phyloP scores from a whole-genome alignment of 805 yeast species.

The Saccharomycopsis oosterbeekiorum region DNA sequence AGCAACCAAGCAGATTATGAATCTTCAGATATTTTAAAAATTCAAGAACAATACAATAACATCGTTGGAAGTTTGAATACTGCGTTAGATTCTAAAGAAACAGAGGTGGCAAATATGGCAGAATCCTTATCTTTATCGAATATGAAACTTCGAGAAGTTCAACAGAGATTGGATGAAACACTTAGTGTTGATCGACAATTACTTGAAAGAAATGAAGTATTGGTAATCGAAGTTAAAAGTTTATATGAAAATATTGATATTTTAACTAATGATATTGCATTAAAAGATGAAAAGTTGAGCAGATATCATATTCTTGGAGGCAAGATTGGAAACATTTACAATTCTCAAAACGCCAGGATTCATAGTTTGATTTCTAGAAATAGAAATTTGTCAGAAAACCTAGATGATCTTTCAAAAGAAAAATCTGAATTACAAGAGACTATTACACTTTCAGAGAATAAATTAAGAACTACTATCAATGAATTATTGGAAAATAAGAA shows the following conservation, averaged over 20 bases:
- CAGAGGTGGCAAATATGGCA: slow-evolving; percentile 6
- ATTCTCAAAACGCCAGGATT: slow-evolving; percentile 16
- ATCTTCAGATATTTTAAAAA: slow-evolving; percentile 20
- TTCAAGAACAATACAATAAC: slow-evolving; percentile 19
- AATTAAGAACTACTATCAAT: slow-evolving; percentile 3
- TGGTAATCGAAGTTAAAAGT: slow-evolving; percentile 19
- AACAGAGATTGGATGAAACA: slow-evolving; percentile 9
- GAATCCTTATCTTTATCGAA: slow-evolving; percentile 10
- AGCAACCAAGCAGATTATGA: background rate
- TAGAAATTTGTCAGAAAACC: background rate
- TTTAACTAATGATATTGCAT: slow-evolving; percentile 6
- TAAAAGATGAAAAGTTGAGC: slow-evolving; percentile 14
- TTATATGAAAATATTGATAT: slow-evolving; percentile 14
- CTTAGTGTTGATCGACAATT: slow-evolving; percentile 18
- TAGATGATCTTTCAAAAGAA: slow-evolving; percentile 12
- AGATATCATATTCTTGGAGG: slow-evolving; percentile 13
- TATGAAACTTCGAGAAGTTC: slow-evolving; percentile 2
- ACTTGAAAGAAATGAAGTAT: slow-evolving; percentile 16
- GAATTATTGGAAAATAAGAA: slow-evolving; percentile 1
- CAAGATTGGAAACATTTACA: slow-evolving; percentile 18
- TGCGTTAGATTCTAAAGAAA: slow-evolving; percentile 16
- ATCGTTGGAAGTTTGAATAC: slow-evolving; percentile 14
- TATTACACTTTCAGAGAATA: slow-evolving; percentile 9
- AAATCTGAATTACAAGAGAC: slow-evolving; percentile 7
- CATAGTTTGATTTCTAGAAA: slow-evolving; percentile 7